Conservation (phyloP, 169 alveolate genomes). For the Prorocentrum cordatum region DNA sequence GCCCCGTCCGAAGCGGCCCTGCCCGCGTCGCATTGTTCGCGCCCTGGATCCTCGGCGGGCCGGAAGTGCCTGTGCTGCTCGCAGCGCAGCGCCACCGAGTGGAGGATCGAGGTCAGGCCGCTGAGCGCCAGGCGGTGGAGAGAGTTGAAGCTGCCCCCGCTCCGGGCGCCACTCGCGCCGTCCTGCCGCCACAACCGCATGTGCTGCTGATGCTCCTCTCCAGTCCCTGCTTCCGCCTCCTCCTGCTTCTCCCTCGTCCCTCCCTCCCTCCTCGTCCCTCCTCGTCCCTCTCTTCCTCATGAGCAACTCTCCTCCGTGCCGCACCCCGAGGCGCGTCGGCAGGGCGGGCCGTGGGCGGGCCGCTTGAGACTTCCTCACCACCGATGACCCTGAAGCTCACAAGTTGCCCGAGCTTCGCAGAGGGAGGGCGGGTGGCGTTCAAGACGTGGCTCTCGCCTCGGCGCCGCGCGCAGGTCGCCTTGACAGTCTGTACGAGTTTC, state of each 20-base stretch:
- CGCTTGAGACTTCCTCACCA: too few species aligned
- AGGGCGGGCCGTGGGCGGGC: neutral
- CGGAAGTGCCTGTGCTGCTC: too few species aligned
- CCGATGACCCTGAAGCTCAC: too few species aligned
- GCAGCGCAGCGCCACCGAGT: neutral
- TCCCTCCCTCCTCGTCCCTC: neutral
- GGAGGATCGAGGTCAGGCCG: neutral
- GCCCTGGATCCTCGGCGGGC: too few species aligned
- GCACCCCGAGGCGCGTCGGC: neutral
- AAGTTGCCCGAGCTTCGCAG: too few species aligned
- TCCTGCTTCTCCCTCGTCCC: neutral
- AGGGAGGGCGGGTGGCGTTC: too few species aligned
- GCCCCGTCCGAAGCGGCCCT: too few species aligned
- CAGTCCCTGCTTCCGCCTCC: neutral
- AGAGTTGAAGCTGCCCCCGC: constrained; percentile 19
- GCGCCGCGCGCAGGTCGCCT: too few species aligned
- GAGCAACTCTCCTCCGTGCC: neutral
- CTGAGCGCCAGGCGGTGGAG: constrained; percentile 55
- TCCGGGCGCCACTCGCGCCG: neutral
- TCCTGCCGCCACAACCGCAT: neutral
- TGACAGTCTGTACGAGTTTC: too few species aligned
- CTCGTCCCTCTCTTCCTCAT: too few species aligned
- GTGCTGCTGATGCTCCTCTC: neutral
- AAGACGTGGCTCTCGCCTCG: too few species aligned
- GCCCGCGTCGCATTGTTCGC: too few species aligned